phyloP scores from a whole-genome alignment of 164 flowering plant species.

The Tetrastigma voinierianum region DNA sequence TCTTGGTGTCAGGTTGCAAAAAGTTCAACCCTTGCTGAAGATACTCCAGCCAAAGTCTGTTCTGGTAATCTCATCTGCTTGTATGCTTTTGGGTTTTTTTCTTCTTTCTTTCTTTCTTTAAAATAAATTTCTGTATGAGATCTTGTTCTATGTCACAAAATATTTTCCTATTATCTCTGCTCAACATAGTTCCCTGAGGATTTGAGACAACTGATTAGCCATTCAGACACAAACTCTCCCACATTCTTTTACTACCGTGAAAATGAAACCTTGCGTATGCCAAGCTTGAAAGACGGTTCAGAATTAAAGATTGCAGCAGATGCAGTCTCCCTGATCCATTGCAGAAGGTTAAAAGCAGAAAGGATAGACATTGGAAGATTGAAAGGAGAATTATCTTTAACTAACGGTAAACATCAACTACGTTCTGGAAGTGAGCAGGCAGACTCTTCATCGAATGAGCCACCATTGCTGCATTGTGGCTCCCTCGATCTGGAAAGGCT shows the following conservation, averaged over 20 bases:
- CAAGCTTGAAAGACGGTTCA: constrained; percentile 31
- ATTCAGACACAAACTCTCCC: constrained; percentile 15
- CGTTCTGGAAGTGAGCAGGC: constrained; percentile 17
- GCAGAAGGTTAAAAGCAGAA: constrained; percentile 35
- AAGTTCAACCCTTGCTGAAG: constrained; percentile 53
- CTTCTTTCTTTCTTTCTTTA: not conserved
- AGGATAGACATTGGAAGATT: constrained; percentile 44
- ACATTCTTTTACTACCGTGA: constrained; percentile 35
- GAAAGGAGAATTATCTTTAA: constrained; percentile 47
- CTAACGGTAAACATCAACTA: constrained; percentile 40
- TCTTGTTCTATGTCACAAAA: not conserved
- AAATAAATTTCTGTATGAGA: not conserved
- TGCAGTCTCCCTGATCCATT: constrained; percentile 38
- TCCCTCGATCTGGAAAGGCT: constrained; percentile 38
- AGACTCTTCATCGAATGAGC: constrained; percentile 14
- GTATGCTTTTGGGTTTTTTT: too few relatives aligned
- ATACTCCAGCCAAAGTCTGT: constrained; percentile 58
- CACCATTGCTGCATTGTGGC: constrained; percentile 50
- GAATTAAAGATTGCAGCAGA: constrained; percentile 51
- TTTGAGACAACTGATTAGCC: constrained; percentile 18
- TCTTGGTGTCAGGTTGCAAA: constrained; percentile 49
- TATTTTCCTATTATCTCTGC: too few relatives aligned
- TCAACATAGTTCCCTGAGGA: constrained; percentile 56
- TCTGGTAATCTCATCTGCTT: constrained; percentile 40
- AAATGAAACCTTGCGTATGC: constrained; percentile 48